Evolutionary conservation across 495 filamentous ascomycete genomes (phyloP).

Genomic region (Symbiotaphrina buchneri): DNA sequence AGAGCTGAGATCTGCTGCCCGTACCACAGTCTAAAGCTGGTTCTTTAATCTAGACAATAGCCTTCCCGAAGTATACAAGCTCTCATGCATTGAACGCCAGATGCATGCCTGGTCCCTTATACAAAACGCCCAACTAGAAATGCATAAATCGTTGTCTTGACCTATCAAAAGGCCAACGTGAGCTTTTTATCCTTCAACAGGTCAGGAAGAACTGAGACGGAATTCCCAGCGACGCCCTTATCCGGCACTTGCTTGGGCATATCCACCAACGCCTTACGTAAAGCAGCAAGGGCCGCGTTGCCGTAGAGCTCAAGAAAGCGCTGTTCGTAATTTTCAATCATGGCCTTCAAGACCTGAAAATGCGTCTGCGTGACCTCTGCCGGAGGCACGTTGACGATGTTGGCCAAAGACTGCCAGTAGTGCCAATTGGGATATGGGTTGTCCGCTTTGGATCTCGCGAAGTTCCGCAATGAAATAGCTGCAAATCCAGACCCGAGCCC

Average conservation of each 20-base stretch:
- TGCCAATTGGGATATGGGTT: conserved; percentile 63
- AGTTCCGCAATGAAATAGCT: conserved; percentile 60
- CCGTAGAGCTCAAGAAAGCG: conserved; percentile 64
- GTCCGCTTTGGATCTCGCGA: conserved; percentile 32
- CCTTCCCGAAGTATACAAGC: too few species aligned
- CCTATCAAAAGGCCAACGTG: too few species aligned
- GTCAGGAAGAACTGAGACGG: conserved; percentile 34
- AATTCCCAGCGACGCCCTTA: conserved; percentile 28
- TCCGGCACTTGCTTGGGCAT: conserved; percentile 31
- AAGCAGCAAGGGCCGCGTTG: conserved; percentile 33
- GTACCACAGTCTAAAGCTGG: too few species aligned
- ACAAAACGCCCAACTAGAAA: too few species aligned
- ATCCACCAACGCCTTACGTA: conserved; percentile 42
- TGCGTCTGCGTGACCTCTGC: conserved; percentile 52
- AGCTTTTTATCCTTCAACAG: conserved; percentile 31
- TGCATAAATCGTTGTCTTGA: too few species aligned
- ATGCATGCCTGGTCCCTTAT: too few species aligned
- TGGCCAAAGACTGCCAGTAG: conserved; percentile 59
- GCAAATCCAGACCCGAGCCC: conserved; percentile 72
- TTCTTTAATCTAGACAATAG: too few species aligned
- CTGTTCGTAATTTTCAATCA: conserved; percentile 47
- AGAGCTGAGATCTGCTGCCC: too few species aligned
- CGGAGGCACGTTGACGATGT: conserved; percentile 47
- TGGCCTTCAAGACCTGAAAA: conserved; percentile 47
- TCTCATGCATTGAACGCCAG: too few species aligned